phyloP scores from a whole-genome alignment of 371 early-diverging fungal species.

The Mucor mucedo region DNA sequence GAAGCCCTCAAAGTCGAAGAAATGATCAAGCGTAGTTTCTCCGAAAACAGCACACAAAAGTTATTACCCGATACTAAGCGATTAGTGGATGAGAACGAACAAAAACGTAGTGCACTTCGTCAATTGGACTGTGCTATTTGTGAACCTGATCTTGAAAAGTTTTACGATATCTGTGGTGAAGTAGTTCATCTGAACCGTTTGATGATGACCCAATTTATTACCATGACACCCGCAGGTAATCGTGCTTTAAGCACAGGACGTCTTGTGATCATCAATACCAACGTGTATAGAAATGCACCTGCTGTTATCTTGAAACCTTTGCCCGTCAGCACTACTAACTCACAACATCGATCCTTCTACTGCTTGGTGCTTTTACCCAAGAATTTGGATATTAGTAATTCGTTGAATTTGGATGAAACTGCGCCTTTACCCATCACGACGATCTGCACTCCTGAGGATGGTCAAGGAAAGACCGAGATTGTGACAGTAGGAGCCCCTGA shows the following conservation, averaged over 20 bases:
- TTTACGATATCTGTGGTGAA: conserved; percentile 69
- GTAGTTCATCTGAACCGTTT: conserved; percentile 61
- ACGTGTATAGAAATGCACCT: conserved; percentile 68
- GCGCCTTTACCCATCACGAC: conserved; percentile 70
- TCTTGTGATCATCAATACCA: conserved; percentile 74
- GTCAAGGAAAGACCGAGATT: conserved; percentile 51
- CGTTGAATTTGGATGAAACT: conserved; percentile 32
- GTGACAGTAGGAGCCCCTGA: conserved; percentile 66
- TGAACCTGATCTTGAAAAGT: conserved; percentile 72
- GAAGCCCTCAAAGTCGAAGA: conserved; percentile 98
- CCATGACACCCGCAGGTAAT: conserved; percentile 64
- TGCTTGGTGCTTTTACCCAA: conserved; percentile 50
- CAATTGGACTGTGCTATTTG: conserved; percentile 89
- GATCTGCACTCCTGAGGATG: conserved; percentile 55
- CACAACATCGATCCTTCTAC: conserved; percentile 52
- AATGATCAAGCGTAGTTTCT: conserved; percentile 98
- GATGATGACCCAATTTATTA: conserved; percentile 66
- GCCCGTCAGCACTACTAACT: conserved; percentile 30
- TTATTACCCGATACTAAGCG: conserved; percentile 77
- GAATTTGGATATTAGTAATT: conserved; percentile 25
- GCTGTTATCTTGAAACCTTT: conserved; percentile 68
- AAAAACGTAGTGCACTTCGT: conserved; percentile 58
- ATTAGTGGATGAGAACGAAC: conserved; percentile 63
- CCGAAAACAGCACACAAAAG: conserved; percentile 85
- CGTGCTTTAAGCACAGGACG: conserved; percentile 74